Evolutionary conservation across 306 rosid genomes (phyloP).

Genomic region (Castanospermum australe): DNA sequence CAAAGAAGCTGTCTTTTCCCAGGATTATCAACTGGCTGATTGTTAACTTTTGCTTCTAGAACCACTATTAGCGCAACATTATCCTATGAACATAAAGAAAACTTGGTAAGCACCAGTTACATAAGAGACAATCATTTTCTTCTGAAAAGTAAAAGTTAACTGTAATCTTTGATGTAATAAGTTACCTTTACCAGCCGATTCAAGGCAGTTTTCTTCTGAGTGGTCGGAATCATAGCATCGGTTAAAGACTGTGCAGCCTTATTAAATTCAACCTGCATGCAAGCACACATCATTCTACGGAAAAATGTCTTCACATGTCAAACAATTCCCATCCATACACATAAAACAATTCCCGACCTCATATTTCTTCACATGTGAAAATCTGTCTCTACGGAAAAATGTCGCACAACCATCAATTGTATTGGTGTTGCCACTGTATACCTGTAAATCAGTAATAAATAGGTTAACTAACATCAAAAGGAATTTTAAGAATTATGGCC

Average conservation of each 20-base stretch:
- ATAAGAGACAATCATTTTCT: background rate
- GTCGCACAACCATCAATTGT: conserved; percentile 97
- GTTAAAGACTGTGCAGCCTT: conserved; percentile 98
- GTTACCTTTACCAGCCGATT: conserved; percentile 86
- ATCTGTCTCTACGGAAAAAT: conserved; percentile 96
- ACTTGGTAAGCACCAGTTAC: background rate
- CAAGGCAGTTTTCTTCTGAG: conserved; percentile 89
- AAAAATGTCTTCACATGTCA: too few species aligned
- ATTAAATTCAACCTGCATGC: conserved; percentile 91
- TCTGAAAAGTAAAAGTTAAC: background rate
- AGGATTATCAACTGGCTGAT: conserved; percentile 71
- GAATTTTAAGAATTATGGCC: background rate
- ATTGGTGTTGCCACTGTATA: conserved; percentile 53
- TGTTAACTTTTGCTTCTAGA: conserved; percentile 89
- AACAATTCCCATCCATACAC: background rate
- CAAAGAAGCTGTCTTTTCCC: conserved; percentile 97
- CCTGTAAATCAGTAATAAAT: conserved; percentile 45
- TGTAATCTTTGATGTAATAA: conserved; percentile 11
- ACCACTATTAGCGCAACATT: conserved; percentile 95
- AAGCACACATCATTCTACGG: conserved; percentile 21
- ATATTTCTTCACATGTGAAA: conserved; percentile 90
- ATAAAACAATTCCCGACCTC: conserved; percentile 62
- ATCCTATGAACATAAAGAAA: conserved; percentile 56
- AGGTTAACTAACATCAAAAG: conserved; percentile 20
- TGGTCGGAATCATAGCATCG: conserved; percentile 79